Evolutionary conservation across 495 filamentous ascomycete genomes (phyloP).

Genomic region (Polyplosphaeria fusca): DNA sequence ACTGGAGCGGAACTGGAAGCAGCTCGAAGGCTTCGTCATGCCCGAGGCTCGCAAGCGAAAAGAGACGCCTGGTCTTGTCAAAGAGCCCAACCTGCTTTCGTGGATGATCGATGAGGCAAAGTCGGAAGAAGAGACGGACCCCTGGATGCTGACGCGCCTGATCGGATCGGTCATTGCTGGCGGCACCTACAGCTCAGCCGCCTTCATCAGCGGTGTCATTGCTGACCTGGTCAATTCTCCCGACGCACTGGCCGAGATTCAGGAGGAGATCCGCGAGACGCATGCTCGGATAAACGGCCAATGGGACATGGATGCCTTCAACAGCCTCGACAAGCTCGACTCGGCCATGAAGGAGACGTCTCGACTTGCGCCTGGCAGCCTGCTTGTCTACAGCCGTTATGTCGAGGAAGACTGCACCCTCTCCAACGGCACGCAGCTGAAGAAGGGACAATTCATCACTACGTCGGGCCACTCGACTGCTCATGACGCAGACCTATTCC

Average conservation of each 20-base stretch:
- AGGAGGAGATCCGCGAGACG: conserved; percentile 3
- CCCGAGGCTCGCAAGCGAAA: background rate
- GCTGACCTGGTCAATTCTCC: background rate
- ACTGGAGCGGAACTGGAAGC: background rate
- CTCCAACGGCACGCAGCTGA: background rate
- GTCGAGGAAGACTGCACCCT: background rate
- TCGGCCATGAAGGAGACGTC: conserved; percentile 11
- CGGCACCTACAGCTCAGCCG: background rate
- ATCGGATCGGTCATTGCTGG: background rate
- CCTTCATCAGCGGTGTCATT: background rate
- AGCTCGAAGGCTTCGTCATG: conserved; percentile 1
- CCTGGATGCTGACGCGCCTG: background rate
- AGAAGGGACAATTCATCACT: conserved; percentile 1
- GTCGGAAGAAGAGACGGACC: background rate
- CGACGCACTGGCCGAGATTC: conserved; percentile 2
- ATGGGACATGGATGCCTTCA: conserved; percentile 1
- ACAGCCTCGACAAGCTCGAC: conserved; percentile 9
- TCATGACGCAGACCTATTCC: background rate
- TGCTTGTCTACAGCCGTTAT: background rate
- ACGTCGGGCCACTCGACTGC: background rate
- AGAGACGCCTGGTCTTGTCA: too few species aligned
- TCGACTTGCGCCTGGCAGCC: background rate
- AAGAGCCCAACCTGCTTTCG: background rate
- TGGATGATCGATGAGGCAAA: background rate
- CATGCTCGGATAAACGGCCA: background rate